Evolutionary conservation across 2,329 filamentous ascomycete species (phyloP), one percentile per base, ranked within the genome.

Genomic region (Paramyrothecium sp.): DNA sequence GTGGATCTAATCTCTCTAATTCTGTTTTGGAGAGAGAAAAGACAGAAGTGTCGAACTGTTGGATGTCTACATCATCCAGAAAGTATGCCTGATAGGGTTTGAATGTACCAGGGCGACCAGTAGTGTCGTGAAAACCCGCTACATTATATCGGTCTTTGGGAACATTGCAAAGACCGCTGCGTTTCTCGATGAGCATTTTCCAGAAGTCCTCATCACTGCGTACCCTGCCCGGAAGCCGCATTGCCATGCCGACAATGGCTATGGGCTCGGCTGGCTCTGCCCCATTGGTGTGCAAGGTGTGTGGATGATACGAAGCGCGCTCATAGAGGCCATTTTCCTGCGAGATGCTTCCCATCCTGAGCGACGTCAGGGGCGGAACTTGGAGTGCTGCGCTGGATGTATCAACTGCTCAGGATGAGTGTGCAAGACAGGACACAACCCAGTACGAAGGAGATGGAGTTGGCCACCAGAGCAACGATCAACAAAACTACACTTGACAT

Each of bases 131-230:
- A n/a, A 50, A 50, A 16, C n/a, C 19, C 7, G 19, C 47, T 22
- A 22, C 47, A n/a, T 50, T 50, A n/a, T 4, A 50, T 5, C 47
- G n/a, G 21, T 51, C 23, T 7, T n/a, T 50, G 3, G 47, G 19
- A n/a, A 22, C 13, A 7, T 50, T 7, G 10, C n/a, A 50, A n/a
- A 50, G 22, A 22, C 47, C 47, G 22, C 22, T 22, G 3, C 47
- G 47, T 7, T 41, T 41, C 8, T 50, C 22, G n/a, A 20, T 76
- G 75, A 70, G 67, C 26, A 74, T 60, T 2, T 71, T 60, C 72
- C 73, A 75, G 12, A 75, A 63, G 56, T 67, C 65, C 1, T 70
- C 69, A 1, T 72, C 68, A 7, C 67, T 66, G 17, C 55, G 68
- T 1, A 69, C 64, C 38, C 61, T 62, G 3, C 47, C 47, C n/a